A percentile compares a stretch with the other conserved stretches of the same genome.
These are phyloP conservation scores for Aphanomyces astaci DNA, from an alignment of 352 stramenopile genomes.

Conservation along the genomic window DNA sequence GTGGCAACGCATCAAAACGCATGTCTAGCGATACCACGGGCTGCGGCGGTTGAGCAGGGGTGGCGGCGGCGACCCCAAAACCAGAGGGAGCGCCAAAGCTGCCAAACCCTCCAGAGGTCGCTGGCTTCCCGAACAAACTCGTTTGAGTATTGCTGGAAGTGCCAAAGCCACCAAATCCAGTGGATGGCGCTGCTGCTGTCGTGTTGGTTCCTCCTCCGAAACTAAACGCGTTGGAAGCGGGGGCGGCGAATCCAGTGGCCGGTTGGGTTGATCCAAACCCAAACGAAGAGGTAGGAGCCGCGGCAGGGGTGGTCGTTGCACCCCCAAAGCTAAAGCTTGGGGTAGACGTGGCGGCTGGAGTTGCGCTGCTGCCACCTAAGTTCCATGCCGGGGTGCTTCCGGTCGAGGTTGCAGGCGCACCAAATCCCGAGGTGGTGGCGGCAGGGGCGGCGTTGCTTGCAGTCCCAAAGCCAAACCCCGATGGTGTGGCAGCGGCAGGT, in stretches of 20 bases:
- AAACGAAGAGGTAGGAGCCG: neutral
- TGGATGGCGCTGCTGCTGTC: neutral
- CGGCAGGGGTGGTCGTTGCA: neutral
- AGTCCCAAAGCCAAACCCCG: constrained; percentile 27
- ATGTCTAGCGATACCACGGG: constrained; percentile 62
- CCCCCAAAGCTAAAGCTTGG: neutral
- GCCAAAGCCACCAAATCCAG: constrained; percentile 6
- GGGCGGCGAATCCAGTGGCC: too few species aligned
- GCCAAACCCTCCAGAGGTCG: neutral
- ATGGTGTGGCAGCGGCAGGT: constrained; percentile 6
- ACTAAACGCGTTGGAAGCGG: neutral
- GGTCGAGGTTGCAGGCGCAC: constrained; percentile 15
- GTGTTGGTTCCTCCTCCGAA: neutral
- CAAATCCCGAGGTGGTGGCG: constrained; percentile 22
- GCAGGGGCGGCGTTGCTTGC: constrained; percentile 4
- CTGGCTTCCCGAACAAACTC: constrained; percentile 2
- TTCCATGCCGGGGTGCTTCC: neutral
- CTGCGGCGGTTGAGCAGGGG: neutral
- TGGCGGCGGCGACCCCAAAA: constrained; percentile 7
- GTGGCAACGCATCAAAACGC: constrained; percentile 53
- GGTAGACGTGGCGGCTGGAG: neutral
- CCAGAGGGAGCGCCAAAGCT: neutral
- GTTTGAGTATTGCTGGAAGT: neutral
- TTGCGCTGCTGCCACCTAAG: constrained; percentile 7
- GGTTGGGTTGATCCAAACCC: neutral